These are phyloP conservation scores for Neofusicoccum ribis DNA, from an alignment of 2,329 filamentous ascomycete species.

Conservation along the genomic window DNA sequence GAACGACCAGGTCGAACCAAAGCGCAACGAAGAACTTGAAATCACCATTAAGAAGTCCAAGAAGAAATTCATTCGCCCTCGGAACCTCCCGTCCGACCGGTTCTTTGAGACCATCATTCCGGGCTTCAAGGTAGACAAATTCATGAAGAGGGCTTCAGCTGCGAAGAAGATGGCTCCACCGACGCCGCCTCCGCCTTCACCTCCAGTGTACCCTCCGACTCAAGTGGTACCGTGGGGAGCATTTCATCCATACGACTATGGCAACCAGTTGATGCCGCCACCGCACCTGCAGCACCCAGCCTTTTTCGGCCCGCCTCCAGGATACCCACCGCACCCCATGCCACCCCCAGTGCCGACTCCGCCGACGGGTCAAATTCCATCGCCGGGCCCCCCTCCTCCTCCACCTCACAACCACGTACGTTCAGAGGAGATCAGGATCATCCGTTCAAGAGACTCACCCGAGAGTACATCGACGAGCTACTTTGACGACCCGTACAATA, in stretches of 20 bases:
- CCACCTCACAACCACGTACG: constrained; percentile 11
- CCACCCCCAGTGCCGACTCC: background rate
- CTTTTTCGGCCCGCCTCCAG: background rate
- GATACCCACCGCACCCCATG: background rate
- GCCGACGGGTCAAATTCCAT: background rate
- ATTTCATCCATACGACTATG: background rate
- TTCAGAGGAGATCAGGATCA: constrained; percentile 20
- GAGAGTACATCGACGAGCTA: background rate
- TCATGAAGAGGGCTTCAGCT: background rate
- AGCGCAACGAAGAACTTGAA: too few relatives aligned
- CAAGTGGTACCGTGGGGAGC: background rate
- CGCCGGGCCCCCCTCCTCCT: background rate
- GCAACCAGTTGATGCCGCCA: background rate
- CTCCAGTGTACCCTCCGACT: background rate
- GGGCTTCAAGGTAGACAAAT: background rate
- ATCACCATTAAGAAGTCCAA: background rate
- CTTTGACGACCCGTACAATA: constrained; percentile 18
- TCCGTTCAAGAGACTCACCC: background rate
- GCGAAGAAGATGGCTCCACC: background rate
- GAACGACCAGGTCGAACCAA: background rate
- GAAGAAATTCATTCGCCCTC: background rate
- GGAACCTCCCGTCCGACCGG: background rate
- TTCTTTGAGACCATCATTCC: background rate
- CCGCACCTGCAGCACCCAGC: background rate
- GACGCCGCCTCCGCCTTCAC: background rate